Evolutionary conservation across 805 yeast species (phyloP).

Genomic region (Wickerhamomyces ciferrii): DNA sequence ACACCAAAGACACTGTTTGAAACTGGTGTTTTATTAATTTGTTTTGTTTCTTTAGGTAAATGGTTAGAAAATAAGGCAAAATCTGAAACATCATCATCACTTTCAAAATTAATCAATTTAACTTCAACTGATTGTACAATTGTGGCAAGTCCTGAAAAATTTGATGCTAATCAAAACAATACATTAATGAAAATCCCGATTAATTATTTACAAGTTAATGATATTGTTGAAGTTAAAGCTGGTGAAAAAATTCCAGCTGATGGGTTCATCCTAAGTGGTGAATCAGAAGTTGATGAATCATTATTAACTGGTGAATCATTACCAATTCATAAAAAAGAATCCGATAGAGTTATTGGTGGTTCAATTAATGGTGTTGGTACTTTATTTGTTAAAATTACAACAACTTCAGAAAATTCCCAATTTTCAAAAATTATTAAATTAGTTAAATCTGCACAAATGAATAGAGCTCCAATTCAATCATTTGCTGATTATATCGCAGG

Average conservation of each 20-base stretch:
- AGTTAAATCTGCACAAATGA: constrained; percentile 85
- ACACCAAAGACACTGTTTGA: constrained; percentile 79
- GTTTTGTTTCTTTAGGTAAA: constrained; percentile 86
- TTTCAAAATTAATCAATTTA: constrained; percentile 73
- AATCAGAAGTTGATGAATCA: constrained; percentile 84
- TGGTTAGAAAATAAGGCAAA: constrained; percentile 89
- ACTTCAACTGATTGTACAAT: constrained; percentile 76
- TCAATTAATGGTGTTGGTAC: constrained; percentile 79
- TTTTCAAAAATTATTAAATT: constrained; percentile 80
- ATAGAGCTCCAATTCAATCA: constrained; percentile 86
- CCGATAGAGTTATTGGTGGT: constrained; percentile 79
- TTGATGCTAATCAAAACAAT: constrained; percentile 17
- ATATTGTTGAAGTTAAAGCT: constrained; percentile 72
- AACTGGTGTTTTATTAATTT: constrained; percentile 77
- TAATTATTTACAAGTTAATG: constrained; percentile 73
- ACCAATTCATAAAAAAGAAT: constrained; percentile 60
- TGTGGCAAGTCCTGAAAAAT: constrained; percentile 33
- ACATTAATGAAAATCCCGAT: constrained; percentile 50
- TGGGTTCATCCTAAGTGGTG: constrained; percentile 74
- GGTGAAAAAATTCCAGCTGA: constrained; percentile 92
- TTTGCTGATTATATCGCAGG: constrained; percentile 84
- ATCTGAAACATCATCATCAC: constrained; percentile 87
- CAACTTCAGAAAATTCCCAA: constrained; percentile 80
- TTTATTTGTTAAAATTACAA: constrained; percentile 60
- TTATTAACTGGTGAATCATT: constrained; percentile 87